Percentiles rank a stretch among this genome's conserved stretches.
phyloP scores from a whole-genome alignment of 345 rosid species.

The Arabidopsis arenosa region DNA sequence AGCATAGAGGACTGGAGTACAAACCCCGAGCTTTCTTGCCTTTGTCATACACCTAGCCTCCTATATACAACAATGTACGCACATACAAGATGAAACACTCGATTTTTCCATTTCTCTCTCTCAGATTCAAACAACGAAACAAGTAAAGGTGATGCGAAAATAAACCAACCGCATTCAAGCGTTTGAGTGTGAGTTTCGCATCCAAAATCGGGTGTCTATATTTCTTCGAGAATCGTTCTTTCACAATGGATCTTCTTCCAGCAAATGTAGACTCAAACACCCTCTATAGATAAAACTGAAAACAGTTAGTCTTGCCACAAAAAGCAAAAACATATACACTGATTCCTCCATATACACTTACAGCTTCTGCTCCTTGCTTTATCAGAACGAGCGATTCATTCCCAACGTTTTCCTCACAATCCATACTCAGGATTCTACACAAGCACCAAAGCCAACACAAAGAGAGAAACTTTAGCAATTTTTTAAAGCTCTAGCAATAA shows the following conservation, averaged over 20 bases:
- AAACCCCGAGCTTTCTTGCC: constrained; percentile 86
- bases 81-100: constrained; percentile 3
- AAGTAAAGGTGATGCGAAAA: background rate
- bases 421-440: constrained; percentile 45
- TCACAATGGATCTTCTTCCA: constrained; percentile 72
- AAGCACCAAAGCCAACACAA: constrained; percentile 16
- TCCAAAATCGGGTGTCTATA: constrained; percentile 92
- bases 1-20: constrained; percentile 76
- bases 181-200: constrained; percentile 81
- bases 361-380: constrained; percentile 91
- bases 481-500: background rate
- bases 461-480: background rate
- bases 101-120: background rate
- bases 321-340: background rate
- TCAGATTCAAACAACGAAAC: background rate
- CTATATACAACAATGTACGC: constrained; percentile 49
- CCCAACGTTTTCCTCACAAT: constrained; percentile 32
- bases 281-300: constrained; percentile 53
- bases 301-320: background rate
- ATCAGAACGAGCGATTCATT: constrained; percentile 53
- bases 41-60: constrained; percentile 98
- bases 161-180: constrained; percentile 80
- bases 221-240: constrained; percentile 95
- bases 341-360: constrained; percentile 41
- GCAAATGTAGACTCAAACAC: constrained; percentile 81